A percentile compares a stretch with the other conserved stretches of the same genome.
These are phyloP conservation scores for Escovopsis sp. DNA, from an alignment of 2,329 filamentous ascomycete genomes.

Conservation along the genomic window DNA sequence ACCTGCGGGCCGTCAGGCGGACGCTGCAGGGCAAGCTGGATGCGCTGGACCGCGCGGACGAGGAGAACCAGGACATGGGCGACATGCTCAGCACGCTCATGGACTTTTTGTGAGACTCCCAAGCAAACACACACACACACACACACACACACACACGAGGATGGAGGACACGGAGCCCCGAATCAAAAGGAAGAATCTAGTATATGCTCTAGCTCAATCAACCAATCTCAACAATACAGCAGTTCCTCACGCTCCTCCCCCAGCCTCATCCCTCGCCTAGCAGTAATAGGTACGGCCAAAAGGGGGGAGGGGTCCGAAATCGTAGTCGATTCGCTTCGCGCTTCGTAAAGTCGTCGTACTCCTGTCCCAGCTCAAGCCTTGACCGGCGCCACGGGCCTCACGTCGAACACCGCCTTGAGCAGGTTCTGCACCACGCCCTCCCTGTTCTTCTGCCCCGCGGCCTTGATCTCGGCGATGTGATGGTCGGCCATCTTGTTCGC, in stretches of 20 bases:
- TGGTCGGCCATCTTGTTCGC: constrained; percentile 68
- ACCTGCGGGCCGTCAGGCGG: constrained; percentile 43
- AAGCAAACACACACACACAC: background rate
- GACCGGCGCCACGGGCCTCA: constrained; percentile 49
- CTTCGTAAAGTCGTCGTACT: too few species aligned
- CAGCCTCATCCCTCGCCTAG: too few species aligned
- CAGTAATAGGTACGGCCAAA: too few species aligned
- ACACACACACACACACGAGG: background rate
- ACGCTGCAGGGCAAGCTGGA: constrained; percentile 51
- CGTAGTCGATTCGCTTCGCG: too few species aligned
- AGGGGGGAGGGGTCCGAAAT: too few species aligned
- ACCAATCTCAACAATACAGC: background rate
- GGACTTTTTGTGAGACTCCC: constrained; percentile 28
- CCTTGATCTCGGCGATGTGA: constrained; percentile 71
- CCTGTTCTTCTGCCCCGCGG: constrained; percentile 65
- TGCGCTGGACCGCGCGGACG: constrained; percentile 40
- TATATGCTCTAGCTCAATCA: too few species aligned
- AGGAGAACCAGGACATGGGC: constrained; percentile 41
- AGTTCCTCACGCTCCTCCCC: background rate
- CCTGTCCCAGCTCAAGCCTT: constrained; percentile 11
- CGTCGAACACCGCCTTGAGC: constrained; percentile 70
- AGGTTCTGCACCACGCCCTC: constrained; percentile 70
- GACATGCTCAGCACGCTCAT: constrained; percentile 41
- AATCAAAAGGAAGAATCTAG: too few species aligned
- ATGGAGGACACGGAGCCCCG: background rate